Evolutionary conservation across 202 grass and related monocot species (phyloP).

Genomic region (Dendrocalamus latiflorus): DNA sequence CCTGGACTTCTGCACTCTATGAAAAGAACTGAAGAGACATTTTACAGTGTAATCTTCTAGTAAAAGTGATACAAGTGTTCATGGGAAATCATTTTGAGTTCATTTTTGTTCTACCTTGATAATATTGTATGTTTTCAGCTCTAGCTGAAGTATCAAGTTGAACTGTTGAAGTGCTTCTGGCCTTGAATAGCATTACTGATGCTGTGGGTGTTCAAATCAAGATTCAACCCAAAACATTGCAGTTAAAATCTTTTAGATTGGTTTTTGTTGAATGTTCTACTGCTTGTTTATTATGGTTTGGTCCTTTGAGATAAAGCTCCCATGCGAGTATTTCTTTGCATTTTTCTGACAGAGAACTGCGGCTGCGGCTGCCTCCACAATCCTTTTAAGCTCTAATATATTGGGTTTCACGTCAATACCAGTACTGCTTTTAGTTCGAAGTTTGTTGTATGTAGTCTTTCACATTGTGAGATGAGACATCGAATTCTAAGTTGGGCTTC

Average conservation of each 20-base stretch:
- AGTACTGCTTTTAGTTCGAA: neutral
- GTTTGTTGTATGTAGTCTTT: neutral
- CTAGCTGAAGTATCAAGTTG: slow-evolving; percentile 31
- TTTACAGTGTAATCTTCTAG: neutral
- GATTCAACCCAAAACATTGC: slow-evolving; percentile 13
- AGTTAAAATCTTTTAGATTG: slow-evolving; percentile 10
- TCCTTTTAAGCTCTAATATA: neutral
- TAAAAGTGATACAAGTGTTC: neutral
- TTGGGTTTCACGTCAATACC: neutral
- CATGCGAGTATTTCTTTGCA: neutral
- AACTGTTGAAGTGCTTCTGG: slow-evolving; percentile 30
- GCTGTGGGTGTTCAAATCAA: slow-evolving; percentile 32
- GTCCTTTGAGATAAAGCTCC: neutral
- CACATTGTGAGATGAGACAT: neutral
- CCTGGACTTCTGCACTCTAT: neutral
- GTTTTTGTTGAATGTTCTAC: slow-evolving; percentile 3
- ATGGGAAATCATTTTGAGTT: neutral
- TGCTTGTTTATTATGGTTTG: neutral
- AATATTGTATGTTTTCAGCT: neutral
- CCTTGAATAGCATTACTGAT: slow-evolving; percentile 10
- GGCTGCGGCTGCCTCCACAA: neutral
- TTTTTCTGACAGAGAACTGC: neutral
- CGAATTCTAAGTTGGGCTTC: neutral
- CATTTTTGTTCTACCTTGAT: neutral
- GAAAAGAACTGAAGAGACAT: neutral